A percentile compares a stretch with the other conserved stretches of the same genome.
These are phyloP conservation scores for Cryphonectria japonica DNA, from an alignment of 2,329 filamentous ascomycete species.

Conservation along the genomic window DNA sequence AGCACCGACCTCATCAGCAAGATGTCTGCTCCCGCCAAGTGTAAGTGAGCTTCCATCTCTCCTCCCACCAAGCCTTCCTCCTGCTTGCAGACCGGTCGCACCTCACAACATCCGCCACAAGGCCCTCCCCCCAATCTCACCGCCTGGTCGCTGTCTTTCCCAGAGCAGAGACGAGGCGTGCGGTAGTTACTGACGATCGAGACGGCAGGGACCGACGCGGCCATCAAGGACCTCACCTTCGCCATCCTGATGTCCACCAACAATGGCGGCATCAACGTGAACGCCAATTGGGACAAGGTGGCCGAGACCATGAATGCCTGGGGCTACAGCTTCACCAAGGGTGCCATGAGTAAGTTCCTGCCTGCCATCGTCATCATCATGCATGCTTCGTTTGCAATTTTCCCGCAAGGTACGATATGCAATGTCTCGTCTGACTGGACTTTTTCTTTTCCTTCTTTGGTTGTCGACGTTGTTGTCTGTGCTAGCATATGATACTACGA, in stretches of 20 bases:
- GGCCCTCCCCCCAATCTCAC: background rate
- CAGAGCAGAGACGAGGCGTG: background rate
- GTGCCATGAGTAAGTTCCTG: conserved; percentile 27
- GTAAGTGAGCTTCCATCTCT: background rate
- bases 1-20: background rate
- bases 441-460: background rate
- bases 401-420: no score
- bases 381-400: background rate
- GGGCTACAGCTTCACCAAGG: conserved; percentile 23
- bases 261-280: conserved; percentile 20
- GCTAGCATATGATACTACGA: background rate
- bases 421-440: background rate
- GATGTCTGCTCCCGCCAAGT: conserved; percentile 11
- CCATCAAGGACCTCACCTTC: conserved; percentile 25
- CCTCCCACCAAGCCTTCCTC: background rate
- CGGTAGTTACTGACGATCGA: conserved; percentile 4
- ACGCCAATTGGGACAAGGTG: conserved; percentile 22
- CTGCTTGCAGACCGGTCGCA: background rate
- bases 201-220: conserved; percentile 22
- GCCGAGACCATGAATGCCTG: conserved; percentile 20
- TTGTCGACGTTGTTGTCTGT: background rate
- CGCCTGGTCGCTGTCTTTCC: background rate
- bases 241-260: conserved; percentile 25
- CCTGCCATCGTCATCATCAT: background rate
- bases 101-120: background rate